Evolutionary conservation across 306 rosid genomes (phyloP).

Genomic region (Mimosa pudica): DNA sequence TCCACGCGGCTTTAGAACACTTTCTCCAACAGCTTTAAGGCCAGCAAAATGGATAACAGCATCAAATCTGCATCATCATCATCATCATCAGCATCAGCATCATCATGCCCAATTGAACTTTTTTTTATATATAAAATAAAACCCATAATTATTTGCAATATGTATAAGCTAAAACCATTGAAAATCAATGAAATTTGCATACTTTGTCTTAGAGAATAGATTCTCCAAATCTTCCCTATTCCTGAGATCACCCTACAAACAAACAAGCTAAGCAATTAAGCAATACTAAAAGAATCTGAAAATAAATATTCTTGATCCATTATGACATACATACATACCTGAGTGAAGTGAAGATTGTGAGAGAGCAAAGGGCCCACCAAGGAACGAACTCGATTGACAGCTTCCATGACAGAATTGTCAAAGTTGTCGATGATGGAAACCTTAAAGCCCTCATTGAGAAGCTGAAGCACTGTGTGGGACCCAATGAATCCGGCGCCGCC

Average conservation of each 20-base stretch:
- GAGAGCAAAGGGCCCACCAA: slow-evolving; percentile 64
- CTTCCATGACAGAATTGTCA: slow-evolving; percentile 62
- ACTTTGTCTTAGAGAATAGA: slow-evolving; percentile 55
- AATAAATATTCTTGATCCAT: too few relatives aligned
- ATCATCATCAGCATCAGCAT: too few relatives aligned
- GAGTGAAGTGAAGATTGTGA: slow-evolving; percentile 55
- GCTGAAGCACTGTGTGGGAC: slow-evolving; percentile 76
- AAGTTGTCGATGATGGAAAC: slow-evolving; percentile 67
- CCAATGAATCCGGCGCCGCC: slow-evolving; percentile 87
- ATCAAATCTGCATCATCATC: neutral
- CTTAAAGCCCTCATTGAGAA: slow-evolving; percentile 63
- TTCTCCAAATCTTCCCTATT: slow-evolving; percentile 36
- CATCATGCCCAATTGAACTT: slow-evolving; percentile 17
- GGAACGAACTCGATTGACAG: slow-evolving; percentile 59
- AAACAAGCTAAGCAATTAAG: neutral
- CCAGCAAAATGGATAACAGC: slow-evolving; percentile 11
- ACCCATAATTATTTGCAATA: neutral
- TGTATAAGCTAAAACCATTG: neutral
- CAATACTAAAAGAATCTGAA: too few relatives aligned
- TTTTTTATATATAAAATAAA: neutral
- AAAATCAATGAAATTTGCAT: neutral
- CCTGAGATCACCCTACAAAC: slow-evolving; percentile 62
- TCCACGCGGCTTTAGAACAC: neutral
- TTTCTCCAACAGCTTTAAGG: slow-evolving; percentile 5
- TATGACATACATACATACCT: slow-evolving; percentile 34